These are phyloP conservation scores for Solanum appendiculatum DNA, from an alignment of 257 asterid genomes.

Conservation along the genomic window DNA sequence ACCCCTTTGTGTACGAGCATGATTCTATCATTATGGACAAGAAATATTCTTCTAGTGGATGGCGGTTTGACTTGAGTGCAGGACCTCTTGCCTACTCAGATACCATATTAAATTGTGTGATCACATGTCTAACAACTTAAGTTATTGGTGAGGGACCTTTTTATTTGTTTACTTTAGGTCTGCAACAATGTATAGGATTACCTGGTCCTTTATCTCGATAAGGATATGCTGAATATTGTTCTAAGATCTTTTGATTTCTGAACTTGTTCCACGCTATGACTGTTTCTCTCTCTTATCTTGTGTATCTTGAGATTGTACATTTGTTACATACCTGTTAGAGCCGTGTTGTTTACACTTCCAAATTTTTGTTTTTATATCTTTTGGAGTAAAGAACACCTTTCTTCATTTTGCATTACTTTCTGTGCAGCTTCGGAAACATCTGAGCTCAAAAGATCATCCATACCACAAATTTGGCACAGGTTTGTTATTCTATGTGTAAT, in stretches of 20 bases:
- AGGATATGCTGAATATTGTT: neutral
- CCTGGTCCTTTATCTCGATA: neutral
- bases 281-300: neutral
- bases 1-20: neutral
- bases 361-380: neutral
- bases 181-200: neutral
- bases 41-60: neutral
- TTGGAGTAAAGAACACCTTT: neutral
- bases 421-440: slow-evolving; percentile 87
- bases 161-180: neutral
- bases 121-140: neutral
- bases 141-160: neutral
- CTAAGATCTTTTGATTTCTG: neutral
- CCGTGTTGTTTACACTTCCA: neutral
- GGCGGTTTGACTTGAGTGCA: neutral
- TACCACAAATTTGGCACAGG: slow-evolving; percentile 99
- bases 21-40: neutral
- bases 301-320: neutral
- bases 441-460: slow-evolving; percentile 71
- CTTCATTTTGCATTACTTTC: neutral
- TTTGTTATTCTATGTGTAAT: slow-evolving; percentile 13
- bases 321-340: neutral
- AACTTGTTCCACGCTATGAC: neutral
- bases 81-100: neutral
- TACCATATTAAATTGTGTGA: neutral